Percentiles rank a stretch among this genome's conserved stretches.
Evolutionary conservation across 352 stramenopile species (phyloP).

Genomic region (Pythium phragmitis): DNA sequence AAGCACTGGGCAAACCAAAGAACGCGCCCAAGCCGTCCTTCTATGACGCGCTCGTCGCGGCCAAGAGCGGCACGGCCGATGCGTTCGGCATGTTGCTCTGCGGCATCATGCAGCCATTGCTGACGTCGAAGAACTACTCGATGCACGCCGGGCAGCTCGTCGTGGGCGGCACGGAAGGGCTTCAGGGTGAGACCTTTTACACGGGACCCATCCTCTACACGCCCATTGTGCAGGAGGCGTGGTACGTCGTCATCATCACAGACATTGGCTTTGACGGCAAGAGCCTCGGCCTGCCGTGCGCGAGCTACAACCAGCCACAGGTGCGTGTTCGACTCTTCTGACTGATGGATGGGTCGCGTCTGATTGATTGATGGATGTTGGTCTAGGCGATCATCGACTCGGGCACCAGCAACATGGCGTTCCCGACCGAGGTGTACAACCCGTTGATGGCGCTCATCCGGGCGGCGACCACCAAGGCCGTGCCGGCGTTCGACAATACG

Average conservation of each 20-base stretch:
- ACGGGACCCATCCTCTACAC: constrained; percentile 75
- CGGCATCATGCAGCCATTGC: constrained; percentile 72
- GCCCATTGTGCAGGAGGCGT: constrained; percentile 74
- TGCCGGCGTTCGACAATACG: constrained; percentile 60
- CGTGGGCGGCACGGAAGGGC: constrained; percentile 60
- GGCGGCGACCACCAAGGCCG: constrained; percentile 46
- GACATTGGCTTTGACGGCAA: constrained; percentile 66
- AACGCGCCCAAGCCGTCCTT: constrained; percentile 45
- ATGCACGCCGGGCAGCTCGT: constrained; percentile 61
- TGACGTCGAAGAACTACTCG: constrained; percentile 45
- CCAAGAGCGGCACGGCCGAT: constrained; percentile 39
- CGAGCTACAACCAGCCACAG: constrained; percentile 69
- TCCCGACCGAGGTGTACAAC: constrained; percentile 75
- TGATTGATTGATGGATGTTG: background rate
- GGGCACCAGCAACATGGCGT: constrained; percentile 79
- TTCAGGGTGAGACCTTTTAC: constrained; percentile 58
- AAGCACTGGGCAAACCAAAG: constrained; percentile 45
- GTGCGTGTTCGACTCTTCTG: constrained; percentile 4
- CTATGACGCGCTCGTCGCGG: constrained; percentile 51
- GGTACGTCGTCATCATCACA: constrained; percentile 78
- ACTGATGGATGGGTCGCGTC: background rate
- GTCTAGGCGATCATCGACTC: constrained; percentile 76
- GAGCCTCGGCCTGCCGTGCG: constrained; percentile 59
- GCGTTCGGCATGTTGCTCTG: constrained; percentile 77
- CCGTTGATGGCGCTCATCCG: constrained; percentile 70